These are phyloP conservation scores for Conoideocrella luteorostrata DNA, from an alignment of 2,329 filamentous ascomycete species.

Conservation along the genomic window DNA sequence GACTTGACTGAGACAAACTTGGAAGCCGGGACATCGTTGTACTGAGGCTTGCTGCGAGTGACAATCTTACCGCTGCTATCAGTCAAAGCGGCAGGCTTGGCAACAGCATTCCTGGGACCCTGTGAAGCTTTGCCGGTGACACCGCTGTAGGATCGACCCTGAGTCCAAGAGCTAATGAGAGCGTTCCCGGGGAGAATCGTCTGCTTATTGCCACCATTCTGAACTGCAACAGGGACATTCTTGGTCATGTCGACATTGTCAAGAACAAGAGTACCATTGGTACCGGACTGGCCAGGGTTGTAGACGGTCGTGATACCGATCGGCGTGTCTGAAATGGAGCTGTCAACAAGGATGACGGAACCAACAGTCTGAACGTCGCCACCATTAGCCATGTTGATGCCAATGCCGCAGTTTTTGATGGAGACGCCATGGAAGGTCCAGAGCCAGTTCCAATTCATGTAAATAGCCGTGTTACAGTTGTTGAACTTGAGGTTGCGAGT, in stretches of 20 bases:
- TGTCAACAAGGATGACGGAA: constrained; percentile 78
- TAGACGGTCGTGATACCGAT: constrained; percentile 69
- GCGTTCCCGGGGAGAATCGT: constrained; percentile 63
- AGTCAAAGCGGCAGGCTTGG: constrained; percentile 63
- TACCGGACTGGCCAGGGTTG: constrained; percentile 51
- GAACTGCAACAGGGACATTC: constrained; percentile 61
- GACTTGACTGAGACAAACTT: constrained; percentile 79
- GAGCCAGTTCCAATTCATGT: constrained; percentile 89
- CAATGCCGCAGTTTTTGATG: constrained; percentile 69
- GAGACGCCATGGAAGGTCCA: constrained; percentile 73
- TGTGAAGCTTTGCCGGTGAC: constrained; percentile 50
- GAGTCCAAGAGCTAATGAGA: constrained; percentile 65
- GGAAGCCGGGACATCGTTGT: constrained; percentile 58
- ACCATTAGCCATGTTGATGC: constrained; percentile 69
- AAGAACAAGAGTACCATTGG: constrained; percentile 76
- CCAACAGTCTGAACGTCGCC: constrained; percentile 68
- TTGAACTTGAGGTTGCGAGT: constrained; percentile 78
- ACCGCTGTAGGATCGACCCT: constrained; percentile 67
- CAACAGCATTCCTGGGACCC: constrained; percentile 42
- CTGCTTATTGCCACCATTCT: constrained; percentile 46
- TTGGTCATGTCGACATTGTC: constrained; percentile 82
- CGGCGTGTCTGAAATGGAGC: constrained; percentile 66
- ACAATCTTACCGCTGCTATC: constrained; percentile 62
- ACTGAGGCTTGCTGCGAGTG: constrained; percentile 84
- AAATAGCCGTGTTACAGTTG: constrained; percentile 74